These are phyloP conservation scores for Aspergillus persii DNA, from an alignment of 2,329 filamentous ascomycete genomes.

Conservation along the genomic window DNA sequence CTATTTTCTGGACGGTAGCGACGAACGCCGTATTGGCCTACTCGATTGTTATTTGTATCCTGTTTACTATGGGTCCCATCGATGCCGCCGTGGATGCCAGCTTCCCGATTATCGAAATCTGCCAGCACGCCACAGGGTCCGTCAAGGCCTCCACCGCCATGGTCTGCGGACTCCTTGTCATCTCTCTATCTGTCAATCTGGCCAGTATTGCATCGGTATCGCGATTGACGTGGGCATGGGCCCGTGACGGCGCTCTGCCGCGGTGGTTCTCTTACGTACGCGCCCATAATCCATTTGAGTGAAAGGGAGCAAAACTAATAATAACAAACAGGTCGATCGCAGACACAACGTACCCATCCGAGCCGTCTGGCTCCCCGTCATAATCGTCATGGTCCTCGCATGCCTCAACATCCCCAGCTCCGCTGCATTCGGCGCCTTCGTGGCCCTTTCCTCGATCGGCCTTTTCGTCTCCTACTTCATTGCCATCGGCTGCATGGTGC, in stretches of 20 bases:
- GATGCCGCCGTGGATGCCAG: slow-evolving; percentile 26
- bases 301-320: neutral
- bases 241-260: slow-evolving; percentile 48
- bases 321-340: slow-evolving; percentile 27
- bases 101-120: slow-evolving; percentile 47
- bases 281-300: too few relatives aligned
- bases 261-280: slow-evolving; percentile 16
- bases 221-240: slow-evolving; percentile 51
- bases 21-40: slow-evolving; percentile 46
- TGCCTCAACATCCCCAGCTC: slow-evolving; percentile 41
- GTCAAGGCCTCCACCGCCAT: slow-evolving; percentile 42
- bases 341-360: slow-evolving; percentile 37
- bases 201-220: slow-evolving; percentile 48
- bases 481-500: slow-evolving; percentile 36
- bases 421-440: slow-evolving; percentile 41
- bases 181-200: slow-evolving; percentile 40
- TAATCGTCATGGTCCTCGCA: slow-evolving; percentile 34
- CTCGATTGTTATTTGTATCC: slow-evolving; percentile 41
- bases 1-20: slow-evolving; percentile 45
- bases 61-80: slow-evolving; percentile 46
- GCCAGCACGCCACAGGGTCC: slow-evolving; percentile 42
- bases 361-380: slow-evolving; percentile 34
- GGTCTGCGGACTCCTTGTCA: slow-evolving; percentile 25
- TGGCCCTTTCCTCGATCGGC: slow-evolving; percentile 37
- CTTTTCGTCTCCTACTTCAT: slow-evolving; percentile 43